phyloP scores from a whole-genome alignment of 768 basidiomycete genomes.

The Coprinellus aureogranulatus region DNA sequence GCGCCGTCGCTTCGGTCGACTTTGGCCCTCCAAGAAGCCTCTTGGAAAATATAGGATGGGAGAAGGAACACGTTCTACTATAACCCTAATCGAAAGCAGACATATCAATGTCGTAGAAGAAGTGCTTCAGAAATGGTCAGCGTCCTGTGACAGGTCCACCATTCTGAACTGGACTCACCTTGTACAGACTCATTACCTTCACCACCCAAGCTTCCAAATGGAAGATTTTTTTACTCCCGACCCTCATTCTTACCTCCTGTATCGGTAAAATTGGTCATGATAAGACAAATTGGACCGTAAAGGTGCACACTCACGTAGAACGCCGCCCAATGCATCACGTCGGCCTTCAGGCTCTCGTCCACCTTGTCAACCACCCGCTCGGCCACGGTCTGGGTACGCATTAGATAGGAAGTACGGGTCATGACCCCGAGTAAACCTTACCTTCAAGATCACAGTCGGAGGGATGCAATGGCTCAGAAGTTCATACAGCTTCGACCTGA shows the following conservation, averaged over 20 bases:
- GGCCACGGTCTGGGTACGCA: constrained; percentile 71
- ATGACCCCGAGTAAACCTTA: constrained; percentile 27
- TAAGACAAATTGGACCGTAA: constrained; percentile 1
- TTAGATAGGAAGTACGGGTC: constrained; percentile 1
- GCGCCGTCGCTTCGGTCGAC: too few relatives aligned
- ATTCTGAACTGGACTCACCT: constrained; percentile 45
- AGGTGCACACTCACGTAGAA: constrained; percentile 67
- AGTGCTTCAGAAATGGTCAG: constrained; percentile 40
- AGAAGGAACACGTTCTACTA: not conserved
- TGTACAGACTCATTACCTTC: constrained; percentile 90
- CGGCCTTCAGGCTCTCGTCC: constrained; percentile 86
- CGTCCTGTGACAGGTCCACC: too few relatives aligned
- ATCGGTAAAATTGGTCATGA: constrained; percentile 1
- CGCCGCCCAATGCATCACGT: constrained; percentile 97
- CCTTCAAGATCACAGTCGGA: constrained; percentile 87
- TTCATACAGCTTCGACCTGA: constrained; percentile 92
- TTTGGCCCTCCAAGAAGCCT: too few relatives aligned
- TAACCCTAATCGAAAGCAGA: constrained; percentile 47
- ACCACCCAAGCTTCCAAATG: constrained; percentile 98
- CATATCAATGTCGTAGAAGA: constrained; percentile 62
- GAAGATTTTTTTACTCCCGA: constrained; percentile 84
- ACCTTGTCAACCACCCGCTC: constrained; percentile 83
- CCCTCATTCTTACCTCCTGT: constrained; percentile 94
- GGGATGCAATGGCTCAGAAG: constrained; percentile 96
- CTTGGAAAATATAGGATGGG: not conserved